Evolutionary conservation across 176 grass and related monocot genomes (phyloP), one percentile per base, ranked within the genome.

Genomic region (Hordeum marinum): DNA sequence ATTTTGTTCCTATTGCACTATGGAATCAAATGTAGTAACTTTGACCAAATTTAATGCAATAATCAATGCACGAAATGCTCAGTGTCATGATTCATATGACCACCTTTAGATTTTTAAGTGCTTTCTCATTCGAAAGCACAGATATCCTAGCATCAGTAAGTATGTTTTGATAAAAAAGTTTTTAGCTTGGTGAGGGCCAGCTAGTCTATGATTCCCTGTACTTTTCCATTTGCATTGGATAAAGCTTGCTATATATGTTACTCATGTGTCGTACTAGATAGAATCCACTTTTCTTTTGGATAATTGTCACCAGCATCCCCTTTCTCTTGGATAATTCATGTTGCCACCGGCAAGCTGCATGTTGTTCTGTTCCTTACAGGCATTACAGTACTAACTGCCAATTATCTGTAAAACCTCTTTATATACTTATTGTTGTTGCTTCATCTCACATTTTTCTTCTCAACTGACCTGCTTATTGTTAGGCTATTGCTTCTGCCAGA

Each of bases 401-500:
- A 9, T 78, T 86, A 43, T 77, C 63, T 80, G 60, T 32, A 80
- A 77, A 83, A 75, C 43, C 24, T 83, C n/a, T 61, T 60, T 63
- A 11, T 32, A 61, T 23, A 13, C 18, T 78, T 34, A 11, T 25
- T 6, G 12, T 64, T 82, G 5, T 63, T 63, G 74, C 63, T 77
- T 80, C 78, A 81, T 81, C 34, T 69, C 34, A 85, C 87, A 29
- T 69, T 84, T 83, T 74, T 72, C 25, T 84, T 81, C 81, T 87
- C 40, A 88, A 88, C 52, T 88, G 55, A 87, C 76, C 69, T 86
- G 58, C 83, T 82, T 77, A 85, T 84, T 92, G 83, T 75, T 88
- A 99, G 97, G 94, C 90, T 88, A 99, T 99, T 94, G 97, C 94
- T 83, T 89, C 97, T 91, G 94, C 97, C 79, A 99, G 94, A 87